Percentiles rank a stretch among this genome's conserved stretches.
Conservation (phyloP, 805 yeast species). For the Ogataea methanolica region DNA sequence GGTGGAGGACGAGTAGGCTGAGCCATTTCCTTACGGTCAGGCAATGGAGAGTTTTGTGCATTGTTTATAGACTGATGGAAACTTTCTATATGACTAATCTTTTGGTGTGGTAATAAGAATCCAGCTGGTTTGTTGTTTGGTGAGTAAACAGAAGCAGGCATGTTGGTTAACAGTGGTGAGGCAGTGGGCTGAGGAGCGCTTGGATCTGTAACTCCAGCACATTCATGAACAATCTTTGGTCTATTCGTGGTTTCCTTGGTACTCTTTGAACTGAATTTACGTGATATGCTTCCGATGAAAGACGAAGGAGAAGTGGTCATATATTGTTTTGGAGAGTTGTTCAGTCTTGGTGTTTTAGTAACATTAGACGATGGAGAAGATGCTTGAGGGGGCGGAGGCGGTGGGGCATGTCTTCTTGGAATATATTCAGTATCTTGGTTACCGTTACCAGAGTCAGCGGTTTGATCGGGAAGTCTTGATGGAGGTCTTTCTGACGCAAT, state of each 20-base stretch:
- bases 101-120: not conserved
- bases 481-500: slow-evolving; percentile 1
- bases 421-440: slow-evolving; percentile 23
- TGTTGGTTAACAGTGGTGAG: not conserved
- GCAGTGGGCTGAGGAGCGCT: not conserved
- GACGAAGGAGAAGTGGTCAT: slow-evolving; percentile 21
- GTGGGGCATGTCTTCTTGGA: slow-evolving; percentile 34
- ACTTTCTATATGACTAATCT: not conserved
- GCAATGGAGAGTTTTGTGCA: too few species aligned
- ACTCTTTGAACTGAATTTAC: slow-evolving; percentile 15
- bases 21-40: too few species aligned
- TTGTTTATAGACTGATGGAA: too few species aligned
- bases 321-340: slow-evolving; percentile 8
- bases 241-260: slow-evolving; percentile 2
- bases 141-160: not conserved
- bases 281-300: slow-evolving; percentile 25
- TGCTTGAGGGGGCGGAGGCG: slow-evolving; percentile 16
- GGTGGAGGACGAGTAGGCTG: not conserved
- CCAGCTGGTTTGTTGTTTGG: slow-evolving; percentile 12
- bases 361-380: not conserved
- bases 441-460: too few species aligned
- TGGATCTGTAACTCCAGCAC: slow-evolving; percentile 19
- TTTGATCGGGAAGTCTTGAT: too few species aligned
- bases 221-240: slow-evolving; percentile 20
- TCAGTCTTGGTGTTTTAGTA: slow-evolving; percentile 2